Evolutionary conservation across 495 filamentous ascomycete species (phyloP), one percentile per base, ranked within the genome.

Genomic region (Penicillium fimorum): DNA sequence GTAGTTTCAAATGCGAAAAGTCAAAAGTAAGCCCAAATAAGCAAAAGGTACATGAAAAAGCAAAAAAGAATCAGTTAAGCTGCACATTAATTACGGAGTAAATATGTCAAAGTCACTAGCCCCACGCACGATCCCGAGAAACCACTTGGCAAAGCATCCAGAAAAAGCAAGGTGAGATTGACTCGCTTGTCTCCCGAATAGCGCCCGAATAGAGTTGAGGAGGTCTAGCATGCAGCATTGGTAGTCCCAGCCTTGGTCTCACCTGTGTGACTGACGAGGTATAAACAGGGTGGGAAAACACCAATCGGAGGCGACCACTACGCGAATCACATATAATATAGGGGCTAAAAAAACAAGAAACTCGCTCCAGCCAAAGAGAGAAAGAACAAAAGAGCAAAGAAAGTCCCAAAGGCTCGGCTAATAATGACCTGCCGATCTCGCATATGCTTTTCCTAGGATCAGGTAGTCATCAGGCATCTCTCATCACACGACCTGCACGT

Each of bases 391-490:
- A 20, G n/a, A 42, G 24, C 11, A 18, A 54, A 46, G 30, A 46
- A 54, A 38, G 20, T 27, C 37, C 1, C 43, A 22, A 37, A 37
- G 41, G 9, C 32, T 47, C 52, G 52, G 32, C 32, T 54, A 54
- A 30, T 37, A 18, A 35, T 37, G 32, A 54, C 32, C 25, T 22
- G 37, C 18, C 37, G 50, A 52, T 52, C 50, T 52, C 27, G 22
- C 52, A 38, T 54, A 40, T 37, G 46, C 50, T 45, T 53, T 38
- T 35, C 27, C 27, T 13, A 45, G 18, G 40, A 54, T 54, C 52
- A 47, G 43, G 52, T 54, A 54, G 52, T 54, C 52, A 54, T 47
- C 52, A 54, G 52, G 52, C 42, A 54, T 54, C 43, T 47, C 43
- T 40, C 52, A 54, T 54, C 52, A 54, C 52, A 54, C 52, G 52